Evolutionary conservation across 2,329 filamentous ascomycete species (phyloP).

Genomic region (Colletotrichum liaoningense): DNA sequence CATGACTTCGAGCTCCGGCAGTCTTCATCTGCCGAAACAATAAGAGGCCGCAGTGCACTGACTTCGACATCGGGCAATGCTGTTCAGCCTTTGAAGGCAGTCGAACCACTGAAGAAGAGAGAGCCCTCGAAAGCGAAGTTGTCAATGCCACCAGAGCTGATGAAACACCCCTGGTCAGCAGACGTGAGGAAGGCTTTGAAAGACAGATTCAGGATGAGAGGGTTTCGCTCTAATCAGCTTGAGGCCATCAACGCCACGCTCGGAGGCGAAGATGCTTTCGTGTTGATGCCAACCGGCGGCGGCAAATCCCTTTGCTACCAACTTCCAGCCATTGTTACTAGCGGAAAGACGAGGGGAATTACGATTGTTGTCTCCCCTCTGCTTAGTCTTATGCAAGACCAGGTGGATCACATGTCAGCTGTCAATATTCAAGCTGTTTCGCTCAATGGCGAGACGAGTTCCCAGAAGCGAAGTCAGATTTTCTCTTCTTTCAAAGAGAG

Average conservation of each 20-base stretch:
- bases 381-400: slow-evolving; percentile 96
- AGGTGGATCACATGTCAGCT: slow-evolving; percentile 83
- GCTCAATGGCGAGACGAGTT: slow-evolving; percentile 81
- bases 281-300: slow-evolving; percentile 97
- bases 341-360: slow-evolving; percentile 84
- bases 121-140: slow-evolving; percentile 44
- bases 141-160: slow-evolving; percentile 61
- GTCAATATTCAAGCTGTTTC: slow-evolving; percentile 83
- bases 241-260: slow-evolving; percentile 97
- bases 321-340: slow-evolving; percentile 84
- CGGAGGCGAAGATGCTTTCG: slow-evolving; percentile 87
- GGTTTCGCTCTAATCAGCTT: slow-evolving; percentile 91
- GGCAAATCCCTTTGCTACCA: slow-evolving; percentile 98
- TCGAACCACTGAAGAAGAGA: slow-evolving; percentile 46
- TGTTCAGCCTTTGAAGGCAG: slow-evolving; percentile 45
- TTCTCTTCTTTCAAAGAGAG: slow-evolving; percentile 71
- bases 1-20: slow-evolving; percentile 61
- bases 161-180: slow-evolving; percentile 83
- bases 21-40: slow-evolving; percentile 42
- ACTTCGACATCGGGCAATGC: slow-evolving; percentile 63
- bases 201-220: slow-evolving; percentile 84
- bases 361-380: slow-evolving; percentile 96
- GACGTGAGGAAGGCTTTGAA: slow-evolving; percentile 86
- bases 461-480: slow-evolving; percentile 73
- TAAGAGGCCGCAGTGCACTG: slow-evolving; percentile 51